These are phyloP conservation scores for Mortierella alpina DNA, from an alignment of 192 early-diverging fungal species.

Conservation along the genomic window DNA sequence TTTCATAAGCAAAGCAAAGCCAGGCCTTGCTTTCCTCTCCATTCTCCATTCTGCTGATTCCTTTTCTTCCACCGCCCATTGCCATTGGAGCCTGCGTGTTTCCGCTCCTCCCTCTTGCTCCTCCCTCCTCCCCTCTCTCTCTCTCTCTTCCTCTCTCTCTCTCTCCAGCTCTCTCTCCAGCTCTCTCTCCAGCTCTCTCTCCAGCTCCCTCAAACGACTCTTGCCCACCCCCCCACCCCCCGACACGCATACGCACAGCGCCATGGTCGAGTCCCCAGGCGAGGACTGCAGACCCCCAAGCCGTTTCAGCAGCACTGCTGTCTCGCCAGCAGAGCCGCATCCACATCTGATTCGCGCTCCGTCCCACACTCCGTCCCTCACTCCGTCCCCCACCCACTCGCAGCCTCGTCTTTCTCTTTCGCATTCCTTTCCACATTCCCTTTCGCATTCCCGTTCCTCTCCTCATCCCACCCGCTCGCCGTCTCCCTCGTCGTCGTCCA, in stretches of 20 bases:
- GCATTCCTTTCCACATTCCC: neutral
- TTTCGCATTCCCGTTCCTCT: neutral
- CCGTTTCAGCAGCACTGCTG: too few species aligned
- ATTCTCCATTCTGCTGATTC: too few species aligned
- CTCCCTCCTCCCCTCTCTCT: neutral
- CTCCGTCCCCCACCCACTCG: neutral
- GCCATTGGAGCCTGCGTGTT: too few species aligned
- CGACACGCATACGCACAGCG: too few species aligned
- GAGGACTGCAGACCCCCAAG: too few species aligned
- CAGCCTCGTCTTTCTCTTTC: neutral
- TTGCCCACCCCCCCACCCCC: too few species aligned
- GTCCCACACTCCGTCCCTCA: neutral
- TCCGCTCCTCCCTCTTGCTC: neutral
- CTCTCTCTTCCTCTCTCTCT: slow-evolving; percentile 1
- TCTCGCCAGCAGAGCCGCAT: too few species aligned
- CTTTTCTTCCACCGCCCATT: too few species aligned
- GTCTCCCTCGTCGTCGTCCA: slow-evolving; percentile 5
- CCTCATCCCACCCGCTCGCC: neutral
- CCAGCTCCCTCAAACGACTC: neutral
- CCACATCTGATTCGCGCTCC: neutral
- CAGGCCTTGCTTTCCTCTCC: too few species aligned
- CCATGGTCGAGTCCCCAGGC: too few species aligned
- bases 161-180: slow-evolving; percentile 7
- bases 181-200: neutral
- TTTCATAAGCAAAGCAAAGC: too few species aligned